These are phyloP conservation scores for Pneumocystis canis DNA, from an alignment of 1,139 yeast genomes.

Conservation along the genomic window DNA sequence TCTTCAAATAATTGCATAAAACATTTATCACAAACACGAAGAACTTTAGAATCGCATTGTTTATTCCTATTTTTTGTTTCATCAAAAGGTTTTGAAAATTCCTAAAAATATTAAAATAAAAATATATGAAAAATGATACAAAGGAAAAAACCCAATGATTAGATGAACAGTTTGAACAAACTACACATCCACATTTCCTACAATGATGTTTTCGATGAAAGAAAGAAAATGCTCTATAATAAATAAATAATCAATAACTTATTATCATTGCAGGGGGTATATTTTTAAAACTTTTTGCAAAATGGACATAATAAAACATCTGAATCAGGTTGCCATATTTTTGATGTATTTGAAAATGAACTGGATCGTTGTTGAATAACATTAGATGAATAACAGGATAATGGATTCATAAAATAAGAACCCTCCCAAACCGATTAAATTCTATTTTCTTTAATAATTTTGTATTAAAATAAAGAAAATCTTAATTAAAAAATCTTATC, in stretches of 20 bases:
- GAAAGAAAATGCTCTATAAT: constrained; percentile 35
- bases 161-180: constrained; percentile 51
- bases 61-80: constrained; percentile 5
- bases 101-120: neutral
- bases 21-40: constrained; percentile 5
- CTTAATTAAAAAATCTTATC: too few species aligned
- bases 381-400: neutral
- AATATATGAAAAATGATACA: constrained; percentile 27
- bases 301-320: constrained; percentile 44
- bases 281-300: constrained; percentile 69
- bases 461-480: neutral
- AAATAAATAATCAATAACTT: constrained; percentile 21
- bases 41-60: neutral
- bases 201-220: constrained; percentile 84
- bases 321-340: neutral
- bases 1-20: neutral
- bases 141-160: constrained; percentile 26
- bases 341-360: neutral
- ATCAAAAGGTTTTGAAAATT: constrained; percentile 2
- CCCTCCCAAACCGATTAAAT: neutral
- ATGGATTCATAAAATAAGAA: neutral
- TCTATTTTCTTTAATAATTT: neutral
- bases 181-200: constrained; percentile 62
- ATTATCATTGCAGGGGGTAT: constrained; percentile 37
- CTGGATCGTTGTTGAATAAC: neutral